Evolutionary conservation across 371 early-diverging fungal genomes (phyloP).

Genomic region (Mortierella sp.): DNA sequence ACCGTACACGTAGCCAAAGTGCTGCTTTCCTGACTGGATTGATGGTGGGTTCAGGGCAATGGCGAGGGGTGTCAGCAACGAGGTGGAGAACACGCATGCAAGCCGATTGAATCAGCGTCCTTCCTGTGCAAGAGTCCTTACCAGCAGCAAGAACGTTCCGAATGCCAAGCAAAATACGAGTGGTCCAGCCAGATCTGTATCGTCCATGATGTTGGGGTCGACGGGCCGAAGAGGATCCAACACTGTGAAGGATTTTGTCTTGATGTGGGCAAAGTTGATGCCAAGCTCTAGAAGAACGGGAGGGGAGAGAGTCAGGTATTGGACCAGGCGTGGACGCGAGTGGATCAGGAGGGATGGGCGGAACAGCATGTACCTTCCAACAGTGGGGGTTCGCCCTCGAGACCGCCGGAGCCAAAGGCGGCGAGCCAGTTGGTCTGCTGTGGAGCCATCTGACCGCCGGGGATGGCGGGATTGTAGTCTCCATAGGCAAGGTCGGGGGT

Average conservation of each 20-base stretch:
- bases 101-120: no score
- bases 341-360: no score
- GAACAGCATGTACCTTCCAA: conserved; percentile 30
- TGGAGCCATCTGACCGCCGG: conserved; percentile 43
- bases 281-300: conserved; percentile 76
- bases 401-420: conserved; percentile 87
- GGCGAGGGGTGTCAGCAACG: not conserved
- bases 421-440: conserved; percentile 48
- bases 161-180: conserved; percentile 89
- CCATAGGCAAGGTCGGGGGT: conserved; percentile 63
- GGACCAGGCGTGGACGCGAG: no score
- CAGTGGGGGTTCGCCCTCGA: conserved; percentile 38
- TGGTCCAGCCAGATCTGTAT: conserved; percentile 96
- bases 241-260: conserved; percentile 84
- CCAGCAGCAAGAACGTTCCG: conserved; percentile 89
- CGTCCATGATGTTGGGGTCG: conserved; percentile 93
- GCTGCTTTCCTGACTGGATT: conserved; percentile 85
- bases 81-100: not conserved
- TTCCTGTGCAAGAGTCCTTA: conserved; percentile 24
- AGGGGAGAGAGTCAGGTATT: no score
- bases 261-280: conserved; percentile 91
- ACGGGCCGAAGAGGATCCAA: conserved; percentile 90
- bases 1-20: conserved; percentile 98
- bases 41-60: not conserved
- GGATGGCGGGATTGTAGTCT: conserved; percentile 54